Percentiles rank a stretch among this genome's conserved stretches.
phyloP scores from a whole-genome alignment of 257 asterid species.

The Oldenlandia corymbosa region DNA sequence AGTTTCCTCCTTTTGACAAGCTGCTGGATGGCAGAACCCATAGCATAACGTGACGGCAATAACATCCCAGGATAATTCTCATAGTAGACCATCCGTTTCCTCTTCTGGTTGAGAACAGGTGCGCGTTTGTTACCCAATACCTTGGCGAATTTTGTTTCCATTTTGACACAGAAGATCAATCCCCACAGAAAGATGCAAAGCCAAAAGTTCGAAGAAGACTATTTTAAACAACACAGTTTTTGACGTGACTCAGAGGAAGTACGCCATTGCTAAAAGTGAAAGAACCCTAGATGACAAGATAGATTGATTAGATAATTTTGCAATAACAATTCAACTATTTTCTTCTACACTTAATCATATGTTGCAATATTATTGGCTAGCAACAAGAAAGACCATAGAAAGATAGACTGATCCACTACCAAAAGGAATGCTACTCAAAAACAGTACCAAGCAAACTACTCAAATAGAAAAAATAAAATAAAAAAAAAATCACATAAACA shows the following conservation, averaged over 20 bases:
- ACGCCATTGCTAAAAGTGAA: constrained; percentile 30
- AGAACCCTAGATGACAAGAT: constrained; percentile 29
- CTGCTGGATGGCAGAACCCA: constrained; percentile 25
- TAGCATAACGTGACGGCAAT: constrained; percentile 35
- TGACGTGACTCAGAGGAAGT: constrained; percentile 38
- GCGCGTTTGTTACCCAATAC: constrained; percentile 62
- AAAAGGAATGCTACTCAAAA: background rate
- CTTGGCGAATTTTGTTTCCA: constrained; percentile 63
- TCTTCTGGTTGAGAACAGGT: constrained; percentile 49
- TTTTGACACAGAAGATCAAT: constrained; percentile 48
- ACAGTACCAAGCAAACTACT: too few relatives aligned
- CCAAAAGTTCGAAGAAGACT: constrained; percentile 31
- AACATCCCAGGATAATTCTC: constrained; percentile 30
- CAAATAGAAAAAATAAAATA: too few relatives aligned
- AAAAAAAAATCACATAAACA: too few relatives aligned
- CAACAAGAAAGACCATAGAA: background rate
- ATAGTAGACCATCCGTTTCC: constrained; percentile 41
- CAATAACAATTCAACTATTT: background rate
- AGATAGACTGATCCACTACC: background rate
- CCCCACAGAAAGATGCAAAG: constrained; percentile 40
- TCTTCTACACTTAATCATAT: background rate
- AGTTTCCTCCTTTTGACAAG: constrained; percentile 55
- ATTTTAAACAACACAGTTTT: constrained; percentile 24
- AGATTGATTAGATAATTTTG: background rate
- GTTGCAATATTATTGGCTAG: background rate